Percentiles rank a stretch among this genome's conserved stretches.
phyloP scores from a whole-genome alignment of 306 rosid genomes.

The Hylodesmum podocarpum region DNA sequence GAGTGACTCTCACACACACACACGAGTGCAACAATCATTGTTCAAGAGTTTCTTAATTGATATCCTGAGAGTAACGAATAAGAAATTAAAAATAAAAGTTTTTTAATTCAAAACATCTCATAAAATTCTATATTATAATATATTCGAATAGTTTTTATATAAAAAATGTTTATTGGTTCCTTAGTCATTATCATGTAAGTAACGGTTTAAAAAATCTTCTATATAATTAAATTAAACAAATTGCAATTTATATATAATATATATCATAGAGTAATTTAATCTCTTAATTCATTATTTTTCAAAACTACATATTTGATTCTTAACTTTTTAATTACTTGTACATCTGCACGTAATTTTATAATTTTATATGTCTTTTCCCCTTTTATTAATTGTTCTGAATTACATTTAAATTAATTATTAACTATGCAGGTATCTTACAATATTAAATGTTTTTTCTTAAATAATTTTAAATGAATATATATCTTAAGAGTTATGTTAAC shows the following conservation, averaged over 20 bases:
- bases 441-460: background rate
- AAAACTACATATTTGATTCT: background rate
- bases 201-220: background rate
- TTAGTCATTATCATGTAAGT: background rate
- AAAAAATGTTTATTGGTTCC: background rate
- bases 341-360: background rate
- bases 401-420: background rate
- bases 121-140: background rate
- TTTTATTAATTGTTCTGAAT: background rate
- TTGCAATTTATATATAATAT: too few species aligned
- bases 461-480: background rate
- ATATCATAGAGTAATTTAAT: background rate
- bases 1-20: background rate
- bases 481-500: background rate
- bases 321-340: background rate
- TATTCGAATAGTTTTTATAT: background rate
- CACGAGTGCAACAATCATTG: background rate
- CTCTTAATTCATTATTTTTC: background rate
- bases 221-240: too few species aligned
- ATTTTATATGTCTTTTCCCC: background rate
- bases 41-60: background rate
- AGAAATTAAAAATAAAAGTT: background rate
- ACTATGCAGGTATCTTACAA: background rate
- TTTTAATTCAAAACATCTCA: background rate
- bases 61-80: background rate